A percentile compares a stretch with the other conserved stretches of the same genome.
Conservation (phyloP, 2,329 filamentous ascomycete species). For the Scedosporium minutisporum region DNA sequence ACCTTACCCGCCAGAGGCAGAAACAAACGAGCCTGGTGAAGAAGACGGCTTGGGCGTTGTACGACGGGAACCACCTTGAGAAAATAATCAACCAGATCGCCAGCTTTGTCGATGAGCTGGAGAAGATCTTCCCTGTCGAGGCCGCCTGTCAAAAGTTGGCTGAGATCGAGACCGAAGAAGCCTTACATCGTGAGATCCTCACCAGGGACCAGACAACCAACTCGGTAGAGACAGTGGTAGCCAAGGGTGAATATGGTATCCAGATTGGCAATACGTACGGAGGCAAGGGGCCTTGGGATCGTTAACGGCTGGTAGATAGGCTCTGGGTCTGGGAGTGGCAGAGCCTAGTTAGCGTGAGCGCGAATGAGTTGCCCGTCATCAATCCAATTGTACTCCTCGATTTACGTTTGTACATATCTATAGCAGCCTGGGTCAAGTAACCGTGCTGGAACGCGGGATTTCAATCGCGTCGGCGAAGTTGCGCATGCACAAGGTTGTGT, state of each 20-base stretch:
- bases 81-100: constrained; percentile 14
- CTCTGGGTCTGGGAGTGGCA: too few species aligned
- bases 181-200: background rate
- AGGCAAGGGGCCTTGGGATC: background rate
- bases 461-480: too few species aligned
- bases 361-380: too few species aligned
- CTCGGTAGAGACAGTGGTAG: background rate
- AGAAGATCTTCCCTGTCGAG: background rate
- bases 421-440: too few species aligned
- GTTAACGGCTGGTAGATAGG: too few species aligned
- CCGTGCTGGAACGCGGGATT: too few species aligned
- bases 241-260: background rate
- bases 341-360: too few species aligned
- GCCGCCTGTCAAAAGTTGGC: background rate
- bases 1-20: constrained; percentile 8
- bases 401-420: too few species aligned
- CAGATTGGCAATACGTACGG: background rate
- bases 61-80: constrained; percentile 14
- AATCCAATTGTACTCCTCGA: too few species aligned
- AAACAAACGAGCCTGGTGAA: constrained; percentile 11
- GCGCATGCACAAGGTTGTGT: too few species aligned
- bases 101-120: background rate
- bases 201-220: background rate
- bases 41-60: constrained; percentile 15
- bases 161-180: background rate